These are phyloP conservation scores for Cercophora sp. DNA, from an alignment of 495 filamentous ascomycete genomes.

Conservation along the genomic window DNA sequence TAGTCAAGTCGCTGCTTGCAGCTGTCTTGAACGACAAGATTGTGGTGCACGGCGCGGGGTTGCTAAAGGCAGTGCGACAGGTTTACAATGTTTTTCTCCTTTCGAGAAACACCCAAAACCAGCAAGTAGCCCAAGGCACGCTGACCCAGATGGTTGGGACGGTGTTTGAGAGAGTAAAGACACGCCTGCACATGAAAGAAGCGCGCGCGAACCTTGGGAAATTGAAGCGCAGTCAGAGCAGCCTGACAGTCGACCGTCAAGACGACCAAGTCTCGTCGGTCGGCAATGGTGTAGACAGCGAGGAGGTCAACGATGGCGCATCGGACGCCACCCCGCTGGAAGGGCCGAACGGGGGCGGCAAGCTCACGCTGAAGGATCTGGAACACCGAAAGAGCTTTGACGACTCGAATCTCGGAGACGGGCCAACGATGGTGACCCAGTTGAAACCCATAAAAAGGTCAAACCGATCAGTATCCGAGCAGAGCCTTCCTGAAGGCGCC, in stretches of 20 bases:
- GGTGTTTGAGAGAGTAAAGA: conserved; percentile 91
- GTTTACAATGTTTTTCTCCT: conserved; percentile 98
- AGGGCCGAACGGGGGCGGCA: conserved; percentile 56
- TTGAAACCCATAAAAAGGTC: conserved; percentile 55
- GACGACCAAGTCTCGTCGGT: conserved; percentile 35
- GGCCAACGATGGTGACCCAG: conserved; percentile 88
- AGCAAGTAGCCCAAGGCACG: conserved; percentile 94
- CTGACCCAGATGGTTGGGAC: conserved; percentile 98
- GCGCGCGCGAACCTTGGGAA: conserved; percentile 52
- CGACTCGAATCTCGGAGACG: conserved; percentile 83
- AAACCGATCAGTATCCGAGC: conserved; percentile 56
- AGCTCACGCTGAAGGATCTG: conserved; percentile 91
- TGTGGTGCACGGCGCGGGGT: conserved; percentile 92
- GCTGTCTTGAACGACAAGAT: conserved; percentile 98
- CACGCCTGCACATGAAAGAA: conserved; percentile 83
- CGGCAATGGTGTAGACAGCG: conserved; percentile 34
- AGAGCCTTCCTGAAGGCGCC: conserved; percentile 44
- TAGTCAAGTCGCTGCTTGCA: conserved; percentile 92
- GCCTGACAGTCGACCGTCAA: conserved; percentile 39
- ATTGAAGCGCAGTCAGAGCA: conserved; percentile 44
- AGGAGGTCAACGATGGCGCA: conserved; percentile 44
- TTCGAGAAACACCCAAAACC: conserved; percentile 84
- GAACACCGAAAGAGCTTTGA: conserved; percentile 93
- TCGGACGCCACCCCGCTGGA: conserved; percentile 50
- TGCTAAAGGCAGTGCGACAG: conserved; percentile 96